Base-by-base conservation (phyloP, 305 asterid genomes). In the Solanum hybrid region DNA sequence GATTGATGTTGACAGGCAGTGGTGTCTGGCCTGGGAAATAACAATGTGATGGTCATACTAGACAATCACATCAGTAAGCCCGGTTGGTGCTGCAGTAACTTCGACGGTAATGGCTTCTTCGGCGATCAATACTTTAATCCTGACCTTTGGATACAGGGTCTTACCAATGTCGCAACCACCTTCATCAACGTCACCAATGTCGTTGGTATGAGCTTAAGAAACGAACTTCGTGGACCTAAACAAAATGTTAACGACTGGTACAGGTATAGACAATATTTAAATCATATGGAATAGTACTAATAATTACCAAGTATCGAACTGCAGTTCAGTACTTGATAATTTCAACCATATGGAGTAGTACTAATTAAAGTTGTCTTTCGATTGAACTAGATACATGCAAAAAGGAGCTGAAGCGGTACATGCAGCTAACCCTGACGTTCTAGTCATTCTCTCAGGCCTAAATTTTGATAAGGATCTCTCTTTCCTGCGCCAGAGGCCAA, bases 41-140 rank as follows among this genome's bases (percentile, higher is more conserved):
- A 94, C 90, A 94, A 96, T 32, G 97, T 97, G 93, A 93, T 97
- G 99, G 90, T 95, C 69, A 90, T 97, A 80, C 88, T 96, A 77
- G 99, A 97, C 92, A 97, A 97, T 92, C 99, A 96, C 87, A 89
- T 94, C 76, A 97, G 98, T 86, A 97, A 94, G 90, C 99, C 99
- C 13, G 98, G 99, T 22, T 96, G 99, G 99, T 96, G 99, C 88
- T 96, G 99, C 92, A 96, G 98, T 93, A 92, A 77, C 29, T 89
- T 17, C 36, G 99, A 97, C n/a, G 98, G 98, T 20, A 96, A 95
- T 91, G 99, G 99, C 73, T 96, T 97, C 94, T 97, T 97, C 32
- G 98, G 99, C 9, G 99, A 97, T 76, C 76, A 79, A 26, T 96
- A 96, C 90, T 95, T 97, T 86, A 88, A 95, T 72, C 96, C 99